Conservation (phyloP, 169 alveolate species). For the Cytauxzoon felis region DNA sequence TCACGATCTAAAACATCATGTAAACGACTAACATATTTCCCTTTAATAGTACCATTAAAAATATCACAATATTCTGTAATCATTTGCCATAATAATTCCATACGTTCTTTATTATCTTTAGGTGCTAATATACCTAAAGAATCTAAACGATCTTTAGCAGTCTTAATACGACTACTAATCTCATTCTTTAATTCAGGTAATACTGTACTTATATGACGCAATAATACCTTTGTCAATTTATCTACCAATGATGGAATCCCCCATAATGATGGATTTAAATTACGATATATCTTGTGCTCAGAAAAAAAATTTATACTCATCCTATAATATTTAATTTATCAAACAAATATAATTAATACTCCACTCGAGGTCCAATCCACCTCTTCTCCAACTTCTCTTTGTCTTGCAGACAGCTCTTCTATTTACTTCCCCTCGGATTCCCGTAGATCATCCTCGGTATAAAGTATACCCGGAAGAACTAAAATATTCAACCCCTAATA, state of each 20-base stretch:
- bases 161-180: slow-evolving; percentile 76
- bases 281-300: slow-evolving; percentile 89
- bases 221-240: slow-evolving; percentile 92
- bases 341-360: neutral
- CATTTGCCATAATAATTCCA: slow-evolving; percentile 95
- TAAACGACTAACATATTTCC: slow-evolving; percentile 88
- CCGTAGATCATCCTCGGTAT: too few species aligned
- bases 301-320: slow-evolving; percentile 89
- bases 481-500: too few species aligned
- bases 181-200: slow-evolving; percentile 94
- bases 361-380: too few species aligned
- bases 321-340: slow-evolving; percentile 45
- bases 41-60: slow-evolving; percentile 90
- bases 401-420: too few species aligned
- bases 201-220: slow-evolving; percentile 91
- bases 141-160: slow-evolving; percentile 74
- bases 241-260: slow-evolving; percentile 94
- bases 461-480: too few species aligned
- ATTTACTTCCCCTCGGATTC: too few species aligned
- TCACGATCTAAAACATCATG: slow-evolving; percentile 78
- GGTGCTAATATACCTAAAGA: slow-evolving; percentile 92
- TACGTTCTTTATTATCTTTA: slow-evolving; percentile 82
- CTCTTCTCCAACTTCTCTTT: too few species aligned
- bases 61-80: slow-evolving; percentile 96
- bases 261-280: slow-evolving; percentile 84